Evolutionary conservation across 2,329 filamentous ascomycete species (phyloP).

Genomic region (Fusarium sacchari): DNA sequence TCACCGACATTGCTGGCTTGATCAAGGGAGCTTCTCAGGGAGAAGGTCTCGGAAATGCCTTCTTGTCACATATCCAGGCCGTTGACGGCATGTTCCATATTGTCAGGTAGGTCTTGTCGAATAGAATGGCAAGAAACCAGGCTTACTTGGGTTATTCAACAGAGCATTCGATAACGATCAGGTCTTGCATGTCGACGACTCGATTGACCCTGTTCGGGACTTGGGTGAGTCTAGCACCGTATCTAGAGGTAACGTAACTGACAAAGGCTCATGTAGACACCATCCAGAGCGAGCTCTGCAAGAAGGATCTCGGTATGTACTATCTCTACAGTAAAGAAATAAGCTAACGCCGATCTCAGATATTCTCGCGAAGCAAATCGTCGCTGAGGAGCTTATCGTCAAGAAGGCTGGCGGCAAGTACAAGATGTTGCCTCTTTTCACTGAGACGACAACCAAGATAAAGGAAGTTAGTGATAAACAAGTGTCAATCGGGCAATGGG

Average conservation of each 20-base stretch:
- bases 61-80: slow-evolving; percentile 57
- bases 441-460: slow-evolving; percentile 55
- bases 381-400: slow-evolving; percentile 53
- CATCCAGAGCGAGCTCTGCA: slow-evolving; percentile 45
- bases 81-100: slow-evolving; percentile 59
- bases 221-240: slow-evolving; percentile 46
- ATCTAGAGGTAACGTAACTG: background rate
- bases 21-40: slow-evolving; percentile 58
- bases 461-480: slow-evolving; percentile 33
- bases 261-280: slow-evolving; percentile 26
- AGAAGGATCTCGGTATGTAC: slow-evolving; percentile 50
- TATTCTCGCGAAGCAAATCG: slow-evolving; percentile 52
- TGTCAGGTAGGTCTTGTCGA: slow-evolving; percentile 47
- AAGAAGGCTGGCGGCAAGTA: slow-evolving; percentile 57
- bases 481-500: fast-evolving
- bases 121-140: fast-evolving
- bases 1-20: slow-evolving; percentile 58
- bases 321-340: fast-evolving
- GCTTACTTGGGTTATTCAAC: slow-evolving; percentile 6
- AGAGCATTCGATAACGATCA: slow-evolving; percentile 58
- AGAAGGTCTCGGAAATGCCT: slow-evolving; percentile 57
- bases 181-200: slow-evolving; percentile 58
- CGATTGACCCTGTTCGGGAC: slow-evolving; percentile 56
- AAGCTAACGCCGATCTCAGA: slow-evolving; percentile 38
- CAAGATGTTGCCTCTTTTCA: slow-evolving; percentile 58